Evolutionary conservation across 441 rosid genomes (phyloP), one percentile per base, ranked within the genome.

Genomic region (Pelargonium fulgidum): DNA sequence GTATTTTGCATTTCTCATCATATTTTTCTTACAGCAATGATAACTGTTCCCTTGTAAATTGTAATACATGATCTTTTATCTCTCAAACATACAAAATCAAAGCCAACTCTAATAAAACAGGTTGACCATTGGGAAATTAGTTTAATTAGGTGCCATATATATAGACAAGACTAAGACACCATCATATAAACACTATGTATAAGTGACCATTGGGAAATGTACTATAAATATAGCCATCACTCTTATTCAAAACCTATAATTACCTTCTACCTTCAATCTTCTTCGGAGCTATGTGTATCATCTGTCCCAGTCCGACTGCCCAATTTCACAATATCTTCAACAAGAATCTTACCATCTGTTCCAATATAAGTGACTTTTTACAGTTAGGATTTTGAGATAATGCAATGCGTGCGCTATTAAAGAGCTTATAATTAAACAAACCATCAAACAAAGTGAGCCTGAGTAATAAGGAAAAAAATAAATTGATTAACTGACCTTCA

Each of bases 341-440:
- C 93, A 42, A 87, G 89, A 70, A 92, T 90, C 84, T 90, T 92
- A 72, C 98, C 98, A 74, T 92, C 98, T 89, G 78, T 81, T 67
- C 65, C 68, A 69, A 64, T 47, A 64, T 47, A 69, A 48, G 42
- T 5, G 65, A 59, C 36, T 26, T 62, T 12, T 17, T 66, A 3
- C 65, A 19, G 48, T 71, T 42, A 69, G 56, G 39, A 5, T 13
- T 9, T 26, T 12, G 68, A 63, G 69, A 65, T 16, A 59, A 33
- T 48, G 12, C 59, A 68, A 36, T 41, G 39, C 39, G 7, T 29
- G 36, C 36, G 7, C 47, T 11, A 12, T 12, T 26, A 0, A 61
- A 14, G 24, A 64, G 22, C 10, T 59, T 2, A 61, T 67, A 68
- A 42, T 13, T 62, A 41, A 26, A n/a, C 62, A 56, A 33, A 33